Conservation (phyloP, 2,329 filamentous ascomycete species). For the Atkinsonella texensis region DNA sequence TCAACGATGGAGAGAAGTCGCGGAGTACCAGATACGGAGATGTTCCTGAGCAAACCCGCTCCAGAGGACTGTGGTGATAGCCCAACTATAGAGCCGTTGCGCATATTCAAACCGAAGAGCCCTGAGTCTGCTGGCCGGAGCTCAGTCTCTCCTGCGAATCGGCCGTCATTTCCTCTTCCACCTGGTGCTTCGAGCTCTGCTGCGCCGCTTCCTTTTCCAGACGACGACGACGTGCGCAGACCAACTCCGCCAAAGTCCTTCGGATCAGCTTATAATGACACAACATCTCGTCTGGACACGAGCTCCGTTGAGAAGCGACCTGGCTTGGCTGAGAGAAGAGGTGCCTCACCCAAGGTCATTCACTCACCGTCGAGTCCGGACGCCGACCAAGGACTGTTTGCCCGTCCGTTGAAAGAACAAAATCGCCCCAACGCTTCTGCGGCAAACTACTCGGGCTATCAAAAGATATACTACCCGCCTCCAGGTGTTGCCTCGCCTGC, state of each 20-base stretch:
- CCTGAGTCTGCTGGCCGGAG: slow-evolving; percentile 39
- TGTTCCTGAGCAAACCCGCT: slow-evolving; percentile 58
- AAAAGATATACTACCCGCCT: slow-evolving; percentile 49
- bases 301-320: slow-evolving; percentile 46
- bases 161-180: slow-evolving; percentile 50
- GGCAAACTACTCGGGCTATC: slow-evolving; percentile 35
- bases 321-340: slow-evolving; percentile 68
- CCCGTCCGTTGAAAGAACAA: slow-evolving; percentile 43
- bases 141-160: slow-evolving; percentile 28
- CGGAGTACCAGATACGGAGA: slow-evolving; percentile 66
- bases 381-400: slow-evolving; percentile 68
- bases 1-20: slow-evolving; percentile 40
- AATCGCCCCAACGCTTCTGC: slow-evolving; percentile 28
- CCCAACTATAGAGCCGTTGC: slow-evolving; percentile 70
- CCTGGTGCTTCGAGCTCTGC: slow-evolving; percentile 61
- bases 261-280: slow-evolving; percentile 36
- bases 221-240: slow-evolving; percentile 48
- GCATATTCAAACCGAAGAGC: slow-evolving; percentile 71
- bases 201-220: slow-evolving; percentile 57
- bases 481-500: slow-evolving; percentile 28
- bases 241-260: slow-evolving; percentile 32
- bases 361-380: slow-evolving; percentile 73
- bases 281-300: slow-evolving; percentile 41
- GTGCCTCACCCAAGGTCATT: slow-evolving; percentile 69
- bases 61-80: slow-evolving; percentile 47